These are phyloP conservation scores for Geotrichum reessii DNA, from an alignment of 1,139 yeast genomes.

Conservation along the genomic window DNA sequence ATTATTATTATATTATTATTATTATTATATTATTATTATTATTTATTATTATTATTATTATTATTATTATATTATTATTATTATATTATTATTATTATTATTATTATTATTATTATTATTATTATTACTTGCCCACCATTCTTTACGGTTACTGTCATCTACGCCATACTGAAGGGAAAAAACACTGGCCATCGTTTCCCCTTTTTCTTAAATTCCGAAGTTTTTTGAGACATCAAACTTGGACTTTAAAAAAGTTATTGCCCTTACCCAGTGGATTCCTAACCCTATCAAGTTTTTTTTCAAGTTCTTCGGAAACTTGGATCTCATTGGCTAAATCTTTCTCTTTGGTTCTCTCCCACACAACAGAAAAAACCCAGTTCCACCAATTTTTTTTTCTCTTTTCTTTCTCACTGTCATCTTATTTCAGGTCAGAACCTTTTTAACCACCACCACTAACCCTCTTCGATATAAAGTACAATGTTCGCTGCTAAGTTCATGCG, in stretches of 20 bases:
- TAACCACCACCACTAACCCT: neutral
- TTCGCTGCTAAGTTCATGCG: conserved; percentile 20
- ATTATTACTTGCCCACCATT: no score
- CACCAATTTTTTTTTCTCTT: neutral
- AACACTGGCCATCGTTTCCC: neutral
- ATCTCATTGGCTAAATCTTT: neutral
- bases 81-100: no score
- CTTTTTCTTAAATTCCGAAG: no score
- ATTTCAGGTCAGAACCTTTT: conserved; percentile 3
- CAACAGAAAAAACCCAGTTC: neutral
- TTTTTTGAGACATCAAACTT: neutral
- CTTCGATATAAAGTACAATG: conserved; percentile 7
- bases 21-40: no score
- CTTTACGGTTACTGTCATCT: no score
- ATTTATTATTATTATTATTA: no score
- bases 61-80: no score
- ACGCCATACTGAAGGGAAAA: no score
- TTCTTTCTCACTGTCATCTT: neutral
- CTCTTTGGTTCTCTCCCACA: neutral
- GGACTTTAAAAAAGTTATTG: neutral
- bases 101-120: no score
- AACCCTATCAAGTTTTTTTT: conserved; percentile 12
- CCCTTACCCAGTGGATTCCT: conserved; percentile 8
- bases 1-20: no score
- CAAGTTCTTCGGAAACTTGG: neutral